Percentiles rank a stretch among this genome's conserved stretches.
These are phyloP conservation scores for Ramaria sp. DNA, from an alignment of 768 basidiomycete species.

Conservation along the genomic window DNA sequence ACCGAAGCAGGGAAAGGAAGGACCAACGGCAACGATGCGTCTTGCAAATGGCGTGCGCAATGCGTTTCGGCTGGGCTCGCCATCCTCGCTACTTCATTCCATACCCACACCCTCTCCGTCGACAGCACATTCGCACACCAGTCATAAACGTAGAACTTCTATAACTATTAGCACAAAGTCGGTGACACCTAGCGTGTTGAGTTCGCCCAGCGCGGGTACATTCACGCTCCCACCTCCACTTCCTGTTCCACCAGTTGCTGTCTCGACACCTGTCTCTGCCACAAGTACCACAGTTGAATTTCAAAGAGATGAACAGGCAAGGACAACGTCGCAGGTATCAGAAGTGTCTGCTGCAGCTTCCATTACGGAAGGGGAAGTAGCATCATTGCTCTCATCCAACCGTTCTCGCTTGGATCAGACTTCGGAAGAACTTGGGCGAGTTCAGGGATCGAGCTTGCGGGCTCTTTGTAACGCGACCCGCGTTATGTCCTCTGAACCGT, in stretches of 20 bases:
- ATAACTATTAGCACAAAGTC: neutral
- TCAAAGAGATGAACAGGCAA: slow-evolving; percentile 5
- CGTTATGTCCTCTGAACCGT: slow-evolving; percentile 74
- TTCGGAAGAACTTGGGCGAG: neutral
- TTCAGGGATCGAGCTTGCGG: slow-evolving; percentile 55
- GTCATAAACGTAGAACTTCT: slow-evolving; percentile 7
- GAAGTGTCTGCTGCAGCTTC: neutral
- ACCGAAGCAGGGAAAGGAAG: slow-evolving; percentile 1
- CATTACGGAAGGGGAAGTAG: neutral
- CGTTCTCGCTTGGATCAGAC: neutral
- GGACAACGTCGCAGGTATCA: slow-evolving; percentile 1
- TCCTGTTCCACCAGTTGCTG: slow-evolving; percentile 2
- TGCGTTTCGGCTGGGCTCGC: slow-evolving; percentile 8
- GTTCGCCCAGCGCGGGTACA: neutral
- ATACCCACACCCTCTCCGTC: neutral
- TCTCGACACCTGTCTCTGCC: slow-evolving; percentile 4
- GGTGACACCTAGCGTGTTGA: neutral
- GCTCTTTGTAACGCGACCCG: slow-evolving; percentile 78
- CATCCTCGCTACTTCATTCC: neutral
- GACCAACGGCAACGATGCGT: slow-evolving; percentile 6
- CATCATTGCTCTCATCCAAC: slow-evolving; percentile 2
- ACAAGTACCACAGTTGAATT: slow-evolving; percentile 10
- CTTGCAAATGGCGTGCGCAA: slow-evolving; percentile 10
- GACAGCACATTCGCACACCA: neutral
- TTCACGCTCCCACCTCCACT: slow-evolving; percentile 5